Evolutionary conservation across 129 eudicot genomes (phyloP), one percentile per base, ranked within the genome.

Genomic region (Saposhnikovia divaricata): DNA sequence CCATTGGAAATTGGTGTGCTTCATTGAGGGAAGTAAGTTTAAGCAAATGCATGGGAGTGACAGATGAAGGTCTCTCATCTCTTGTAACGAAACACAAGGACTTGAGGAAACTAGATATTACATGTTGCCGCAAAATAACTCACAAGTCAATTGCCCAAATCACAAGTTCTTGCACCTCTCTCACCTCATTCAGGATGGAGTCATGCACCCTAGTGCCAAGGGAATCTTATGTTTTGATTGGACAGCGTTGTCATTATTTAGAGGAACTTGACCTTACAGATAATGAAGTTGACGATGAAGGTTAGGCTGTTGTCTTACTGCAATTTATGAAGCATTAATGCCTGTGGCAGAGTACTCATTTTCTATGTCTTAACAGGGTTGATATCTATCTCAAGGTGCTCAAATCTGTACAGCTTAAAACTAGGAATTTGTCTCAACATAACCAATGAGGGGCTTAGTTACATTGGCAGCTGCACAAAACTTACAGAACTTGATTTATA

Each of bases 201-300:
- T 96, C 98, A 3, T 96, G 99, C 78, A 82, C 93, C 16, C 88
- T 90, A 70, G 89, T 96, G 83, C 76, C 89, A 53, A 83, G 86
- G 5, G 96, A 89, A 84, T 92, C 99, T 78, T 96, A 92, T 80
- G 89, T 96, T 68, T 85, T 92, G 92, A 85, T 96, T 78, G 99
- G 98, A 72, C 89, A 87, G 74, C 78, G 87, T 51, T 96, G 99
- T 83, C 95, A 43, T 57, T 82, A 84, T 48, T 88, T 96, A 76
- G 92, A 96, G 81, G 99, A 96, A 89, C 97, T 96, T 82, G 98
- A 96, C 81, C 80, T 96, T 48, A 96, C 99, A 11, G 98, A 96
- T 80, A 92, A 92, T 80, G 98, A 92, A 44, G 80, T 96, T 14
- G 99, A 96, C 46, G 93, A 96, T 72, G 96, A 90, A 88, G 99